Evolutionary conservation across 805 yeast species (phyloP).

Genomic region (Peterozyma xylosa): DNA sequence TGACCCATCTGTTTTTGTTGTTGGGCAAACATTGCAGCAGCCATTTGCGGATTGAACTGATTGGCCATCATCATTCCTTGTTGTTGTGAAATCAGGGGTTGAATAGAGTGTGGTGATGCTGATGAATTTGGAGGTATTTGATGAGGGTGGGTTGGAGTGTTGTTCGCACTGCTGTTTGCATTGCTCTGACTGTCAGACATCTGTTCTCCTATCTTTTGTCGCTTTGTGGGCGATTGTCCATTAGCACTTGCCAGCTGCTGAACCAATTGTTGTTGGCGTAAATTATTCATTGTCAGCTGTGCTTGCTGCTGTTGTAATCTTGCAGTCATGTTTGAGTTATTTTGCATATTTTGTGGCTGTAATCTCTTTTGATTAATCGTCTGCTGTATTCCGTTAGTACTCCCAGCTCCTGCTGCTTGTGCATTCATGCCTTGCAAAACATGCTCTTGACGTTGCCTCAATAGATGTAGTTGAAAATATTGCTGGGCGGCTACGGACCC

Average conservation of each 20-base stretch:
- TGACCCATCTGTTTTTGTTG: slow-evolving; percentile 10
- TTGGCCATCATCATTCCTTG: slow-evolving; percentile 21
- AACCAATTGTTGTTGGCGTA: slow-evolving; percentile 33
- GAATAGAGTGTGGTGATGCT: slow-evolving; percentile 3
- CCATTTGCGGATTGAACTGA: slow-evolving; percentile 22
- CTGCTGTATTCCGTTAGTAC: slow-evolving; percentile 12
- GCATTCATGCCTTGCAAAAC: slow-evolving; percentile 30
- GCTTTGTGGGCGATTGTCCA: slow-evolving; percentile 16
- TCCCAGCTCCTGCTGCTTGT: neutral
- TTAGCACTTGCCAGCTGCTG: slow-evolving; percentile 12
- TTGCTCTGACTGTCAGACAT: neutral
- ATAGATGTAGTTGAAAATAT: slow-evolving; percentile 56
- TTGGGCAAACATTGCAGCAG: slow-evolving; percentile 18
- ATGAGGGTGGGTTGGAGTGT: slow-evolving; percentile 14
- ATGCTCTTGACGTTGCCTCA: slow-evolving; percentile 55
- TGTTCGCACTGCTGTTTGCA: slow-evolving; percentile 11
- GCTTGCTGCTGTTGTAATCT: slow-evolving; percentile 34
- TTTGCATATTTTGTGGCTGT: slow-evolving; percentile 11
- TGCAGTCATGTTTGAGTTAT: slow-evolving; percentile 10
- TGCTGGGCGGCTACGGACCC: slow-evolving; percentile 60
- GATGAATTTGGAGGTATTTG: slow-evolving; percentile 4
- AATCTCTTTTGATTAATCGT: slow-evolving; percentile 13
- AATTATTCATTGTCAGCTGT: slow-evolving; percentile 41
- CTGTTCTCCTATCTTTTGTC: slow-evolving; percentile 14
- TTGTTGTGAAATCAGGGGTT: slow-evolving; percentile 2